These are phyloP conservation scores for Erysimum cheiri DNA, from an alignment of 441 rosid genomes.

Conservation along the genomic window DNA sequence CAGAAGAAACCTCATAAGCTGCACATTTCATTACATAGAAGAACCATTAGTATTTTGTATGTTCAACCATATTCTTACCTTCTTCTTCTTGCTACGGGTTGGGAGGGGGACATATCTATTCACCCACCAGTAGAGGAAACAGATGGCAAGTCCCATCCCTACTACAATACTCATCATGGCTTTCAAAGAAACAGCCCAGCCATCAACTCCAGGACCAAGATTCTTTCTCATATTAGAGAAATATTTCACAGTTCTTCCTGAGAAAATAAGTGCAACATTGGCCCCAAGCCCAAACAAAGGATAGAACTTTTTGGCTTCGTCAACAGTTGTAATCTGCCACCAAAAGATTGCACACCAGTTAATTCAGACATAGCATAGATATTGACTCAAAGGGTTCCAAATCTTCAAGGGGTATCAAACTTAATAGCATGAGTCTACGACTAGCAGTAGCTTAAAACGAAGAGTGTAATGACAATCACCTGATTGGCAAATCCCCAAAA, in stretches of 20 bases:
- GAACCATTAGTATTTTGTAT: conserved; percentile 6
- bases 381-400: conserved; percentile 18
- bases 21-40: not conserved
- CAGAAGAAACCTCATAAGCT: conserved; percentile 23
- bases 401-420: conserved; percentile 4
- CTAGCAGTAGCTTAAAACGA: not conserved
- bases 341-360: conserved; percentile 36
- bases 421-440: conserved; percentile 8
- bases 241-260: conserved; percentile 96
- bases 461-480: conserved; percentile 58
- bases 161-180: conserved; percentile 99
- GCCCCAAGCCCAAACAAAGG: conserved; percentile 98
- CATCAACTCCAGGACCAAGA: conserved; percentile 98
- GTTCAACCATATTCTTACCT: conserved; percentile 54
- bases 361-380: conserved; percentile 1
- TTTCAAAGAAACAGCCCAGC: conserved; percentile 95
- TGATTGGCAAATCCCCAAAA: conserved; percentile 99
- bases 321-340: conserved; percentile 90
- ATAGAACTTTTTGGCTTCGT: conserved; percentile 94
- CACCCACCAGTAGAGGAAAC: conserved; percentile 97
- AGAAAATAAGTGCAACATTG: conserved; percentile 87
- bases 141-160: conserved; percentile 80
- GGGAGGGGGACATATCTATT: conserved; percentile 79
- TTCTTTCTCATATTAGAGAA: conserved; percentile 85
- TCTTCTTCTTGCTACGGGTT: conserved; percentile 94